Conservation (phyloP, 768 basidiomycete genomes). For the Tephrocybe sp. region DNA sequence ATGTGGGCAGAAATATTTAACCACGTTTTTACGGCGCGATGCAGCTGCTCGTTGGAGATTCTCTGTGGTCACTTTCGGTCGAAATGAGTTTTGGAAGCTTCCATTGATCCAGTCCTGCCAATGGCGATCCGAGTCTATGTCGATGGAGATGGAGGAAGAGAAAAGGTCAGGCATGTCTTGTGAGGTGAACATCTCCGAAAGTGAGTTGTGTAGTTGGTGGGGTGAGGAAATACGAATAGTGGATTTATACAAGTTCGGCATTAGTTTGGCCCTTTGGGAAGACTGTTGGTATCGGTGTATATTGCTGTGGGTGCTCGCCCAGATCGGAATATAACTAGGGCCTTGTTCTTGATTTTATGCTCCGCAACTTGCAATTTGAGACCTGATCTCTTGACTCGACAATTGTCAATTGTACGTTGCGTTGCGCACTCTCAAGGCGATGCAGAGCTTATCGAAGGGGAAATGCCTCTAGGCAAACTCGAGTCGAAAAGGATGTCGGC, state of each 20-base stretch:
- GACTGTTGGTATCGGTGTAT: not conserved
- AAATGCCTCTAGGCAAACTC: no score
- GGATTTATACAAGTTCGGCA: not conserved
- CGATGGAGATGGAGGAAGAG: not conserved
- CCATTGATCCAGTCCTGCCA: slow-evolving; percentile 12
- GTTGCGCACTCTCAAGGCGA: no score
- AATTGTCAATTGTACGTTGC: no score
- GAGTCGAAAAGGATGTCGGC: not conserved
- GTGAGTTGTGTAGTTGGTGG: not conserved
- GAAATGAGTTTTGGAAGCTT: not conserved
- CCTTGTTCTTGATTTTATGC: slow-evolving; percentile 9
- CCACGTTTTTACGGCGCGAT: slow-evolving; percentile 2
- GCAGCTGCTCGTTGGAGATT: slow-evolving; percentile 4
- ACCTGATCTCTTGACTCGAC: no score
- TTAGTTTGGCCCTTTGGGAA: not conserved
- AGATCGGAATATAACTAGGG: not conserved
- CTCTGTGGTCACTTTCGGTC: not conserved
- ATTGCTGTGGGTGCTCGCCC: slow-evolving; percentile 8
- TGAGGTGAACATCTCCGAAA: not conserved
- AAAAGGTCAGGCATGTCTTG: not conserved
- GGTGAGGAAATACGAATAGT: not conserved
- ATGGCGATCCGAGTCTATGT: slow-evolving; percentile 1
- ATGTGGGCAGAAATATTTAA: not conserved
- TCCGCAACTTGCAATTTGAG: not conserved
- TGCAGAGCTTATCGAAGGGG: no score